Evolutionary conservation across 176 grass and related monocot species (phyloP).

Genomic region (Rhipidocladum racemiflorum): DNA sequence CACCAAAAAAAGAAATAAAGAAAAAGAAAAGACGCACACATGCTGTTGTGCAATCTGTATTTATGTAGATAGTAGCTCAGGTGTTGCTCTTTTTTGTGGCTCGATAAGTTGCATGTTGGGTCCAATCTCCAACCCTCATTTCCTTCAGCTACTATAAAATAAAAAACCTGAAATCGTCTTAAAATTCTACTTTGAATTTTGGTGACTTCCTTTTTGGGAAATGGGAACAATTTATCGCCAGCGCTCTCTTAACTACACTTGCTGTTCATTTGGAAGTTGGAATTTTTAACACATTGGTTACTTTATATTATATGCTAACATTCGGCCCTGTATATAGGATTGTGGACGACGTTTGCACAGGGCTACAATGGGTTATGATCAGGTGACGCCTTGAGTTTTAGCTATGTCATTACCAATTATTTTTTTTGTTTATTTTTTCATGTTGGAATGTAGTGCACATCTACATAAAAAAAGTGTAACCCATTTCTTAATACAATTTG

Average conservation of each 20-base stretch:
- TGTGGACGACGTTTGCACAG: conserved; percentile 84
- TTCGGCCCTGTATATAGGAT: conserved; percentile 48
- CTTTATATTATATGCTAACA: conserved; percentile 23
- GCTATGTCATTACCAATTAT: neutral
- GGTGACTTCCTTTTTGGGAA: too few species aligned
- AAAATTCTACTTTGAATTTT: too few species aligned
- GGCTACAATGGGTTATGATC: conserved; percentile 89
- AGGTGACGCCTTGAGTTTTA: conserved; percentile 53
- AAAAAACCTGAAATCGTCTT: conserved; percentile 15
- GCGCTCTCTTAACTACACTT: too few species aligned
- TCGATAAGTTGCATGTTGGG: neutral
- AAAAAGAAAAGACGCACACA: neutral
- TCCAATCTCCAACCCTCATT: neutral
- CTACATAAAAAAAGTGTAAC: neutral
- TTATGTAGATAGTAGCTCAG: too few species aligned
- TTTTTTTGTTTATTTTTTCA: conserved; percentile 26
- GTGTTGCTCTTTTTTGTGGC: neutral
- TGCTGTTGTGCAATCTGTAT: too few species aligned
- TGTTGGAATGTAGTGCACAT: conserved; percentile 7
- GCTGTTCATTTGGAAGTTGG: too few species aligned
- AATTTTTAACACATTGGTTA: conserved; percentile 30
- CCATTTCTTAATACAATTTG: conserved; percentile 13
- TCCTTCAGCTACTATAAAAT: neutral
- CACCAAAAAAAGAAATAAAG: too few species aligned
- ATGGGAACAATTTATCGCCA: too few species aligned